Evolutionary conservation across 2,329 filamentous ascomycete species (phyloP).

Genomic region (Arthrobotrys sinensis): DNA sequence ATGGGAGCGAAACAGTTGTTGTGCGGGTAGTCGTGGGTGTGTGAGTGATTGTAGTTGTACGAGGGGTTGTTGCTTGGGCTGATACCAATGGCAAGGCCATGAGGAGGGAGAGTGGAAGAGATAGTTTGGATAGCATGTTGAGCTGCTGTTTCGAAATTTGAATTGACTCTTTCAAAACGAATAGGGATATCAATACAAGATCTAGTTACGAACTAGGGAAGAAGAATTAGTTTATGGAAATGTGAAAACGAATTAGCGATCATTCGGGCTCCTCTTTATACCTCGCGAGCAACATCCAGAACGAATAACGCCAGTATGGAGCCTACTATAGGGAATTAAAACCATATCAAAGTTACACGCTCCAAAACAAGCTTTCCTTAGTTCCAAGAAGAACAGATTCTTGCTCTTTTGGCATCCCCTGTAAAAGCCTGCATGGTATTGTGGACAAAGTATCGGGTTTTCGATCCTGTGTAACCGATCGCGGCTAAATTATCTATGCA

Average conservation of each 20-base stretch:
- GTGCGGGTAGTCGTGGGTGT: conserved; percentile 4
- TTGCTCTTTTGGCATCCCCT: conserved; percentile 23
- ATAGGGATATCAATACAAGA: too few species aligned
- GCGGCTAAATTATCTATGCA: conserved; percentile 39
- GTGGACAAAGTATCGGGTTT: neutral
- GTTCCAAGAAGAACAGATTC: neutral
- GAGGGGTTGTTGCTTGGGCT: neutral
- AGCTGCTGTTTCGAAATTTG: neutral
- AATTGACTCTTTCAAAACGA: too few species aligned
- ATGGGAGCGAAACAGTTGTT: conserved; percentile 21
- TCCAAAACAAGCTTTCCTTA: conserved; percentile 16
- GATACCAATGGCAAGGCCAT: neutral
- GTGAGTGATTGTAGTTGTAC: too few species aligned
- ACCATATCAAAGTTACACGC: too few species aligned
- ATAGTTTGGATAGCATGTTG: conserved; percentile 16
- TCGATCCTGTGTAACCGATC: conserved; percentile 44
- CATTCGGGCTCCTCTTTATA: too few species aligned
- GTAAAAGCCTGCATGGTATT: neutral
- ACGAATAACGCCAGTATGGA: too few species aligned
- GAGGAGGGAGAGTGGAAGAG: neutral
- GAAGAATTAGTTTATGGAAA: too few species aligned
- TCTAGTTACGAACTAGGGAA: too few species aligned
- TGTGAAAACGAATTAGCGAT: too few species aligned
- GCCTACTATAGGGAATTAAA: neutral
- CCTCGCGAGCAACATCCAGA: too few species aligned